Percentiles rank a stretch among this genome's conserved stretches.
These are phyloP conservation scores for Colletotrichum somersetense DNA, from an alignment of 2,329 filamentous ascomycete species.

Conservation along the genomic window DNA sequence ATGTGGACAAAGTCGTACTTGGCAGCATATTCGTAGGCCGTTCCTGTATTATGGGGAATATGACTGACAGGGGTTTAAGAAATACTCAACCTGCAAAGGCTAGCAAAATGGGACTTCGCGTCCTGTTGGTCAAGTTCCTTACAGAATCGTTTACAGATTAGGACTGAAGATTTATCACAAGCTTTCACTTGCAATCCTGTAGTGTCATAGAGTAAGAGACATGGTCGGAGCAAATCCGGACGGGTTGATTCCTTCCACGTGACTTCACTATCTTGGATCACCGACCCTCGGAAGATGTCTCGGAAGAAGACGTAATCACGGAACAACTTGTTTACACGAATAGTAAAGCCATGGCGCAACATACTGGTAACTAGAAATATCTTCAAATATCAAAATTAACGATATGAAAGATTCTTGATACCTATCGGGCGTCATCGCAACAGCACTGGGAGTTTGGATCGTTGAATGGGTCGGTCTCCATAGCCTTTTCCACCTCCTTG, in stretches of 20 bases:
- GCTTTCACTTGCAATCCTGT: background rate
- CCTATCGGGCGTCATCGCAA: background rate
- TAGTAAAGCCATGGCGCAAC: background rate
- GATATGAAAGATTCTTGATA: background rate
- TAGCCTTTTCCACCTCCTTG: constrained; percentile 34
- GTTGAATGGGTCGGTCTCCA: constrained; percentile 22
- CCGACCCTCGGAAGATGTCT: background rate
- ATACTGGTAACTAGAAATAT: background rate
- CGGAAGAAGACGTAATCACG: background rate
- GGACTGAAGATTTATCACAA: background rate
- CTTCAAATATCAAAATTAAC: rapidly evolving
- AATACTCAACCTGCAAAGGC: too few species aligned
- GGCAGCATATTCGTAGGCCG: too few species aligned
- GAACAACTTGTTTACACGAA: background rate
- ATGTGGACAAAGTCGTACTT: too few species aligned
- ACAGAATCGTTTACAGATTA: too few species aligned
- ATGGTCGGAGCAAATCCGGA: background rate
- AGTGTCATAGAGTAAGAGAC: background rate
- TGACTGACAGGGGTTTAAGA: too few species aligned
- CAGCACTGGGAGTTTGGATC: constrained; percentile 4
- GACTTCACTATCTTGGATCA: background rate
- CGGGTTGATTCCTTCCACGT: background rate
- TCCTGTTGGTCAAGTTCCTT: too few species aligned
- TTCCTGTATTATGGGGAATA: too few species aligned
- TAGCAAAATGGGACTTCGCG: too few species aligned